Conservation (phyloP, 192 early-diverging fungal genomes). For the Chytriomyces confervae region DNA sequence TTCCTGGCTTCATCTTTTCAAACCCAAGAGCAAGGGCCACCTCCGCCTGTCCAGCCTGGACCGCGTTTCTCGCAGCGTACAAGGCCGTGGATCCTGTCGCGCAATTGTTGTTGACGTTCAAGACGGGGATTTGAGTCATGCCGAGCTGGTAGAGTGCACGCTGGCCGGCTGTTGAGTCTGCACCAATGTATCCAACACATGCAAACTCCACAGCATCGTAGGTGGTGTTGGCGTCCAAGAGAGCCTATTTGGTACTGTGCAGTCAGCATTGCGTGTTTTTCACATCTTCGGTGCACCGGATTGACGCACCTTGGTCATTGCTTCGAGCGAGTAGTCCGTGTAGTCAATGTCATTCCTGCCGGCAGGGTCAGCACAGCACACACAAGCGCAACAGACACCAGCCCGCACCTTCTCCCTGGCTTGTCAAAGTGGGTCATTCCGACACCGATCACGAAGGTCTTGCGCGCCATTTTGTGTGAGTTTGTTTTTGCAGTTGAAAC, state of each 20-base stretch:
- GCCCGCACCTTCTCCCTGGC: slow-evolving; percentile 27
- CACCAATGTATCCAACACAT: slow-evolving; percentile 39
- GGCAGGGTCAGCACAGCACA: background rate
- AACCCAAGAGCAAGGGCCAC: slow-evolving; percentile 79
- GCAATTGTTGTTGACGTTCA: slow-evolving; percentile 80
- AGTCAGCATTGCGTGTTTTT: background rate
- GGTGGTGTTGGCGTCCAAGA: slow-evolving; percentile 71
- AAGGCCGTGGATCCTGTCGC: slow-evolving; percentile 76
- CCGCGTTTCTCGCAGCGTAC: slow-evolving; percentile 64
- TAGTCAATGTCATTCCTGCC: slow-evolving; percentile 40
- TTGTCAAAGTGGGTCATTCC: slow-evolving; percentile 49
- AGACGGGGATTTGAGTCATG: slow-evolving; percentile 72
- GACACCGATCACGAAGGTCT: slow-evolving; percentile 46
- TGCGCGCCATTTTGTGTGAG: slow-evolving; percentile 8
- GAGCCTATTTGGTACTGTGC: slow-evolving; percentile 41
- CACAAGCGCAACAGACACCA: too few relatives aligned
- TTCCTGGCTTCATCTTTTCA: slow-evolving; percentile 65
- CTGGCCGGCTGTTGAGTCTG: slow-evolving; percentile 73
- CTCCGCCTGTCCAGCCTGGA: slow-evolving; percentile 65
- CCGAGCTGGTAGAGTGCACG: slow-evolving; percentile 76
- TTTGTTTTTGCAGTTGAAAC: background rate
- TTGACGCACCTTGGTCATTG: slow-evolving; percentile 54
- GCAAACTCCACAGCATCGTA: slow-evolving; percentile 69
- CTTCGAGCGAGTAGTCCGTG: slow-evolving; percentile 49
- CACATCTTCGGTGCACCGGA: background rate